A percentile compares a stretch with the other conserved stretches of the same genome.
These are phyloP conservation scores for Chenopodium suecicum DNA, from an alignment of 148 eudicot species.

Conservation along the genomic window DNA sequence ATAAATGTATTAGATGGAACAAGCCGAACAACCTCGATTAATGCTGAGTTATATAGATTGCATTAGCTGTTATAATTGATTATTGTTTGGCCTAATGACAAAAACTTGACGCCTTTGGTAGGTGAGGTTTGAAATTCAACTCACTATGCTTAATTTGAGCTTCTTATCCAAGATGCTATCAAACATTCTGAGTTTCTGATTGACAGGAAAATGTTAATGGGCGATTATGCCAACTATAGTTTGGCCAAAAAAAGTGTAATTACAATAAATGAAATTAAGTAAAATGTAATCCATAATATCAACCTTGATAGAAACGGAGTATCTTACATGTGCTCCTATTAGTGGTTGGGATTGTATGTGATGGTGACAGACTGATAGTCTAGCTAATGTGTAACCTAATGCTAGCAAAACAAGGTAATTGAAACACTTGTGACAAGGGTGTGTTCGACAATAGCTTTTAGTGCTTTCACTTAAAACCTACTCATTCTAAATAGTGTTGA, in stretches of 20 bases:
- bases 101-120: not conserved
- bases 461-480: too few relatives aligned
- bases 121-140: not conserved
- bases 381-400: not conserved
- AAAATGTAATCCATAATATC: not conserved
- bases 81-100: not conserved
- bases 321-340: not conserved
- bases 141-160: not conserved
- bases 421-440: not conserved
- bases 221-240: not conserved
- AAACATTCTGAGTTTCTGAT: not conserved
- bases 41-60: not conserved
- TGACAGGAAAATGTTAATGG: not conserved
- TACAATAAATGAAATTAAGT: not conserved
- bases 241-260: not conserved
- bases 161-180: not conserved
- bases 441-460: too few relatives aligned
- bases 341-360: not conserved
- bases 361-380: not conserved
- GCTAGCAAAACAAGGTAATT: not conserved
- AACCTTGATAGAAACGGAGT: not conserved
- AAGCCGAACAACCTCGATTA: not conserved
- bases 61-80: not conserved
- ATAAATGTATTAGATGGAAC: not conserved
- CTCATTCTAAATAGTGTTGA: too few relatives aligned